Conservation (phyloP, 371 early-diverging fungal genomes). For the Mucor lusitanicus region DNA sequence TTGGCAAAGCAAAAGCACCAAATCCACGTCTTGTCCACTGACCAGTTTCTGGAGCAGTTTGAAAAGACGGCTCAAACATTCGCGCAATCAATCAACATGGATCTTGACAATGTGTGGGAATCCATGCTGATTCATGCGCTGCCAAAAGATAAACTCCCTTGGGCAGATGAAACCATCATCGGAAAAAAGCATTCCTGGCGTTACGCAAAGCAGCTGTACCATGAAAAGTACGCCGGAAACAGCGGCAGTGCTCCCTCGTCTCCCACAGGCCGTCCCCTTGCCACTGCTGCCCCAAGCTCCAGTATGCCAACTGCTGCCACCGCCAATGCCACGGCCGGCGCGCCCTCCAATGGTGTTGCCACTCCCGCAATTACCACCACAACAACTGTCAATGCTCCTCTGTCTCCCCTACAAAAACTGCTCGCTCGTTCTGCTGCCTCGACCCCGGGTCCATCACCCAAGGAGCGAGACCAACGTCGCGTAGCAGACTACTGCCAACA, state of each 20-base stretch:
- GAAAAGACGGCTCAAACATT: neutral
- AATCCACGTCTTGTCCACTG: neutral
- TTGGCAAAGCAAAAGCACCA: neutral
- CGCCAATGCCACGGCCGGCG: neutral
- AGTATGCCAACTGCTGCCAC: neutral
- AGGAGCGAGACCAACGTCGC: neutral
- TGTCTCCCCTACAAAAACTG: too few relatives aligned
- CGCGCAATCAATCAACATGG: neutral
- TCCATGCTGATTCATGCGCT: slow-evolving; percentile 3
- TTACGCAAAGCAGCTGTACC: neutral
- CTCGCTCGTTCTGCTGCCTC: neutral
- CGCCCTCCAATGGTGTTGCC: neutral
- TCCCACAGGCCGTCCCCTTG: neutral
- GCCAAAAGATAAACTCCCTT: neutral
- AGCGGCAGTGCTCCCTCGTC: neutral
- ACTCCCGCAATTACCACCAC: neutral
- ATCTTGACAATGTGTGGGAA: slow-evolving; percentile 3
- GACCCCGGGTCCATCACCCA: neutral
- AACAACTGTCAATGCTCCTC: neutral
- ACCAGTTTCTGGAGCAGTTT: slow-evolving; percentile 2
- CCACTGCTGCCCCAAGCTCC: neutral
- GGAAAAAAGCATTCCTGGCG: neutral
- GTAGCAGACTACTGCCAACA: neutral
- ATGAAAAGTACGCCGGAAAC: neutral
- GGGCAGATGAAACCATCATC: neutral